A percentile compares a stretch with the other conserved stretches of the same genome.
phyloP scores from a whole-genome alignment of 306 rosid species.

The Acacia confusa region DNA sequence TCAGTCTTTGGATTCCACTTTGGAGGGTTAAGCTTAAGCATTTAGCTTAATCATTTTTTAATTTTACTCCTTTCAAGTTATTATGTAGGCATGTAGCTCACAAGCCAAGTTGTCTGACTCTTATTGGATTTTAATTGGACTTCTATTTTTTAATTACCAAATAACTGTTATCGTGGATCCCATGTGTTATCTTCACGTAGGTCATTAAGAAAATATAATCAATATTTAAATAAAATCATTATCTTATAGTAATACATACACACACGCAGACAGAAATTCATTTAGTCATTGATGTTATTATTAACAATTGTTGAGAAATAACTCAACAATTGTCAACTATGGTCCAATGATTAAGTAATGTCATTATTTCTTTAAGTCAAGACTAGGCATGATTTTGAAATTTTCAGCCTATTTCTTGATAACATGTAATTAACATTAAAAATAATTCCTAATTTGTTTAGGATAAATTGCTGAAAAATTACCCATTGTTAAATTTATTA shows the following conservation, averaged over 20 bases:
- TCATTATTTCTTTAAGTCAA: not conserved
- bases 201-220: not conserved
- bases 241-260: not conserved
- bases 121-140: not conserved
- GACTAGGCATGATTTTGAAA: not conserved
- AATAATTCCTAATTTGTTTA: too few species aligned
- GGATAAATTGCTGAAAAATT: too few species aligned
- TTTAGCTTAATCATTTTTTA: not conserved
- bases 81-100: not conserved
- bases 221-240: not conserved
- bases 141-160: not conserved
- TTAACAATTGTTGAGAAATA: not conserved
- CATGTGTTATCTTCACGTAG: not conserved
- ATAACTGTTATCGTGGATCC: not conserved
- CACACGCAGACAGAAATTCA: not conserved
- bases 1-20: conserved; percentile 23
- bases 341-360: not conserved
- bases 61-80: not conserved
- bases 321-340: not conserved
- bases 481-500: too few species aligned
- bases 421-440: too few species aligned
- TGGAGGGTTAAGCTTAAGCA: conserved; percentile 13
- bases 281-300: not conserved
- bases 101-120: not conserved
- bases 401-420: too few species aligned